Conservation (phyloP, 2,329 filamentous ascomycete genomes). For the Fusarium pilosicola region DNA sequence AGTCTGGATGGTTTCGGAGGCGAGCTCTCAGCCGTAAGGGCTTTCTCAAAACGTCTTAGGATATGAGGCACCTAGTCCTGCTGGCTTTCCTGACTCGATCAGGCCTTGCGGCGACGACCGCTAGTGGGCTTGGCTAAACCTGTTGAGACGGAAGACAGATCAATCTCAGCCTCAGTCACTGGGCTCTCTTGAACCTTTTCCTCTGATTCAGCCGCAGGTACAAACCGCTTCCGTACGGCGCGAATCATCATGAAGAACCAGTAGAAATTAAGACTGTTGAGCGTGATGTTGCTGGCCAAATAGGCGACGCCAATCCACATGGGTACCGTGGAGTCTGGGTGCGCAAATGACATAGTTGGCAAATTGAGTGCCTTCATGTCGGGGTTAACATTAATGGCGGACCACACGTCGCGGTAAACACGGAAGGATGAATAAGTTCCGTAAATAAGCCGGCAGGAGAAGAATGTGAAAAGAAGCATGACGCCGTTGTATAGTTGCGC, state of each 20-base stretch:
- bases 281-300: slow-evolving; percentile 73
- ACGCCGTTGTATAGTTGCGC: slow-evolving; percentile 83
- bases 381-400: slow-evolving; percentile 55
- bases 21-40: not conserved
- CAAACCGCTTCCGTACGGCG: slow-evolving; percentile 80
- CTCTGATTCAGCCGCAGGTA: slow-evolving; percentile 54
- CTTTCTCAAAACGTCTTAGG: not conserved
- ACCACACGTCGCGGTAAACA: slow-evolving; percentile 77
- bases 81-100: not conserved
- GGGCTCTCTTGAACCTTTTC: slow-evolving; percentile 42
- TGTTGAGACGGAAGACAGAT: slow-evolving; percentile 46
- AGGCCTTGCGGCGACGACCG: slow-evolving; percentile 47
- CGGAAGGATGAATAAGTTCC: slow-evolving; percentile 77
- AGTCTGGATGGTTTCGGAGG: not conserved
- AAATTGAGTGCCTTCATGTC: slow-evolving; percentile 41
- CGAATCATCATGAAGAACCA: slow-evolving; percentile 91
- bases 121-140: slow-evolving; percentile 32
- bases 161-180: slow-evolving; percentile 44
- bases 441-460: slow-evolving; percentile 80
- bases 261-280: slow-evolving; percentile 82
- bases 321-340: slow-evolving; percentile 64
- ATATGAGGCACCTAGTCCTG: not conserved
- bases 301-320: slow-evolving; percentile 77
- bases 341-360: slow-evolving; percentile 56
- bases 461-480: slow-evolving; percentile 77